Base-by-base conservation (phyloP, 2,329 filamentous ascomycete species). In the Penicillium sp. region DNA sequence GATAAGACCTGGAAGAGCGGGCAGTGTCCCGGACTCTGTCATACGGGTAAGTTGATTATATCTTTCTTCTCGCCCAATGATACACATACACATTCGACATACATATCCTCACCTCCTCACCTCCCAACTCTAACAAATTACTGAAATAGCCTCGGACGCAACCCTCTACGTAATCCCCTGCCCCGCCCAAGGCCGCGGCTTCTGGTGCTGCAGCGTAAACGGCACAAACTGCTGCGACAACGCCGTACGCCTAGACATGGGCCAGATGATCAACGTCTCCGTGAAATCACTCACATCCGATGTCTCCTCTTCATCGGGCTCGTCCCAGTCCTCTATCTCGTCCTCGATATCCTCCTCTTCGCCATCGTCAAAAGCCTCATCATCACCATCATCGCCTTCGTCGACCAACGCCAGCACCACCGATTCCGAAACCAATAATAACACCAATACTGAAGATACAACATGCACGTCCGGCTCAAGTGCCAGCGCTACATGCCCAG, bases 131-230 rank as follows among this genome's bases (percentile, higher is more conserved):
- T 42, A 15, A 42, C 21, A 23, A 23, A 9, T 13, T 2, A 23
- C 17, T 2, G 2, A 42, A 42, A 35, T 9, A 50, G 47, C 21
- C 10, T 50, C 47, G 15, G 47, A 50, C 5, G 31, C 31, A 38
- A 50, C 47, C 27, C 47, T 50, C 33, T 50, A 50, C 21, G 47
- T 38, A 50, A 25, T 50, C 21, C 47, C 47, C n/a, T 50, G 47
- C 8, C 47, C 47, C 2, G 15, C 25, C 7, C 33, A 50, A 50
- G 47, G 47, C 33, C 31, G 47, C 21, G 33, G 47, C 15, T 50
- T 50, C 47, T 50, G 47, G 47, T 50, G 47, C 33, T 21, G 47
- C 13, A 50, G 47, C 47, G 47, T 50, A 23, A 50, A 50, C 33
- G 47, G 47, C 21, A 25, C 47, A n/a, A 37, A 38, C 10, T 50